Evolutionary conservation across 345 rosid genomes (phyloP).

Genomic region (Rubroshorea leprosula): DNA sequence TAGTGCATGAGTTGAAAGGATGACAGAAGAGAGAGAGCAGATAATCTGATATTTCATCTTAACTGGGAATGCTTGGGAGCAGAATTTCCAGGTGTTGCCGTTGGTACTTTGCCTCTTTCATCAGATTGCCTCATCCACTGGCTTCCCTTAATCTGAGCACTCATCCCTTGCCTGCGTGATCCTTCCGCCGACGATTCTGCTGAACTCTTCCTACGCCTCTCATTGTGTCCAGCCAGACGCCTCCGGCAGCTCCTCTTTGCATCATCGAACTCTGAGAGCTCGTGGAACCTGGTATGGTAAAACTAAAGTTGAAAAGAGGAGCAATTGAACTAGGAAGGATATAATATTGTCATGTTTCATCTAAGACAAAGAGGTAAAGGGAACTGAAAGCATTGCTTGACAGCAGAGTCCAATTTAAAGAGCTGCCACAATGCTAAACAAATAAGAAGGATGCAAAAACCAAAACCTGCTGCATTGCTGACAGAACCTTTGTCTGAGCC

Average conservation of each 20-base stretch:
- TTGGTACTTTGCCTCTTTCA: constrained; percentile 24
- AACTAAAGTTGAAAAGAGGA: background rate
- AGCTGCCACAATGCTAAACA: too few species aligned
- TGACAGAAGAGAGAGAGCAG: constrained; percentile 94
- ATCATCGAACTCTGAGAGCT: constrained; percentile 71
- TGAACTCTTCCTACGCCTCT: constrained; percentile 66
- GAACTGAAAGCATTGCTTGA: background rate
- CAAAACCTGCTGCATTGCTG: constrained; percentile 95
- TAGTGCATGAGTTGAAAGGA: constrained; percentile 1
- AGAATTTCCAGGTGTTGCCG: background rate
- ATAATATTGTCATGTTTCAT: too few species aligned
- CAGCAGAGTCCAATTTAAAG: too few species aligned
- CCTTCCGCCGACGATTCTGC: constrained; percentile 52
- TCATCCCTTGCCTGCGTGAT: constrained; percentile 35
- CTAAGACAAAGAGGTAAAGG: background rate
- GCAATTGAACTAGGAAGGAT: too few species aligned
- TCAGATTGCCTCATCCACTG: constrained; percentile 37
- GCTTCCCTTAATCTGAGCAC: constrained; percentile 25
- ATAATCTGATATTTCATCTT: background rate
- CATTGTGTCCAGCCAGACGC: constrained; percentile 80
- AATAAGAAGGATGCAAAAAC: background rate
- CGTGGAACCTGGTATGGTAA: constrained; percentile 48
- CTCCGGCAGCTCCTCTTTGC: constrained; percentile 77
- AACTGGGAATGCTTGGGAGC: background rate
- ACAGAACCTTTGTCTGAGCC: constrained; percentile 70